A percentile compares a stretch with the other conserved stretches of the same genome.
These are phyloP conservation scores for Aspergillus saccharolyticus DNA, from an alignment of 495 filamentous ascomycete species.

Conservation along the genomic window DNA sequence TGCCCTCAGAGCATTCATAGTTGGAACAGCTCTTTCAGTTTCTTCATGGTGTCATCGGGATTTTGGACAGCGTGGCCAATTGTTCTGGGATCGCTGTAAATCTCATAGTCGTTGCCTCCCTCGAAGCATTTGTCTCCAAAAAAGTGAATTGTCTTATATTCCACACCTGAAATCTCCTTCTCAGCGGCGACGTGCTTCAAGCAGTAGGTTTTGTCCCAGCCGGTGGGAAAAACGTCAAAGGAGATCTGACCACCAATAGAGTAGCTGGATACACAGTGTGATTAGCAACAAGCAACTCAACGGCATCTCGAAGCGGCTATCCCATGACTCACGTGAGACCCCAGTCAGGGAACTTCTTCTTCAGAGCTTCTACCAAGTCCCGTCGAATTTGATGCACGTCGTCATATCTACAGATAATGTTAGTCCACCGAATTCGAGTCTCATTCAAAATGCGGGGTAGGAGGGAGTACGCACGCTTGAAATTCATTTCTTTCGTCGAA, in stretches of 20 bases:
- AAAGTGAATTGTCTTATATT: slow-evolving; percentile 90
- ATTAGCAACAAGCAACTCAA: background rate
- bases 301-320: background rate
- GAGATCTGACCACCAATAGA: slow-evolving; percentile 96
- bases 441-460: background rate
- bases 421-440: slow-evolving; percentile 8
- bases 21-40: slow-evolving; percentile 74
- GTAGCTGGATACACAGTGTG: slow-evolving; percentile 50
- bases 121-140: slow-evolving; percentile 90
- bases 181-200: slow-evolving; percentile 81
- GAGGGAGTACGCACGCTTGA: slow-evolving; percentile 40
- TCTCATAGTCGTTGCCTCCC: slow-evolving; percentile 95
- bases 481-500: slow-evolving; percentile 75
- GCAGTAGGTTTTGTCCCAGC: slow-evolving; percentile 99
- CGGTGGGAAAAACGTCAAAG: slow-evolving; percentile 94
- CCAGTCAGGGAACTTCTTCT: slow-evolving; percentile 74
- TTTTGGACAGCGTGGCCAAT: slow-evolving; percentile 76
- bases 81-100: slow-evolving; percentile 73
- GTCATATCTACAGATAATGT: slow-evolving; percentile 53
- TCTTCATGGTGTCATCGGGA: slow-evolving; percentile 73
- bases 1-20: slow-evolving; percentile 41
- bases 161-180: slow-evolving; percentile 64
- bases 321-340: slow-evolving; percentile 70
- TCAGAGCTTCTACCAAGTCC: slow-evolving; percentile 66
- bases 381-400: slow-evolving; percentile 65